Conservation (phyloP, 1,284 basidiomycete genomes). For the Melampsora occidentalis region DNA sequence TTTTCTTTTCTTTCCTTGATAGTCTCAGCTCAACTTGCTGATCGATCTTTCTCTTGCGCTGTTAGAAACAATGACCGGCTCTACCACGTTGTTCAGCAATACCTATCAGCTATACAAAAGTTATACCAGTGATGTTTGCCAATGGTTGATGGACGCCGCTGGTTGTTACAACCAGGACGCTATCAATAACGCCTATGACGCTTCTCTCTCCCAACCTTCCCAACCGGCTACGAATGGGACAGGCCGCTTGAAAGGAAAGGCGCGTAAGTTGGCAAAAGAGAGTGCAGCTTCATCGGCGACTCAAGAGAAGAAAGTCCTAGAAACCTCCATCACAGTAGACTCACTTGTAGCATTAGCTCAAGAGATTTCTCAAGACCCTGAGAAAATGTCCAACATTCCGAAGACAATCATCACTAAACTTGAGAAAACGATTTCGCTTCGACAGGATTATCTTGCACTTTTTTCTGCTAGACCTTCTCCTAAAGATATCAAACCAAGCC, state of each 20-base stretch:
- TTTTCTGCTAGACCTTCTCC: background rate
- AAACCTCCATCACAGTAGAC: background rate
- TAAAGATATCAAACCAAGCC: background rate
- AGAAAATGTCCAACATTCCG: background rate
- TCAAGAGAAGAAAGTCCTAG: background rate
- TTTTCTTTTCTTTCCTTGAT: no score
- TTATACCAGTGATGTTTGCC: background rate
- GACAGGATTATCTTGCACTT: background rate
- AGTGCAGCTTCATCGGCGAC: background rate
- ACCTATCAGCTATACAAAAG: constrained; percentile 4
- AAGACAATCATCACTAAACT: background rate
- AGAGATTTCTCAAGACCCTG: background rate
- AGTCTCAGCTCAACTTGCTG: no score
- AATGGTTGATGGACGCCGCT: background rate
- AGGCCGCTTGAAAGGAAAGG: constrained; percentile 1
- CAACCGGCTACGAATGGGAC: background rate
- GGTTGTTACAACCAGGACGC: background rate
- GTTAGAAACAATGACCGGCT: background rate
- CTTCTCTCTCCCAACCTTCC: no score
- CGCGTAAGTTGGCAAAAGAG: background rate
- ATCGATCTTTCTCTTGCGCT: no score
- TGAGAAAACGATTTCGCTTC: background rate
- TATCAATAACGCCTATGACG: background rate
- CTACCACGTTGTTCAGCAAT: constrained; percentile 1
- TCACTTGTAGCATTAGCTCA: background rate